phyloP scores from a whole-genome alignment of 2,329 filamentous ascomycete species.

The Pseudofabraea citricarpa region DNA sequence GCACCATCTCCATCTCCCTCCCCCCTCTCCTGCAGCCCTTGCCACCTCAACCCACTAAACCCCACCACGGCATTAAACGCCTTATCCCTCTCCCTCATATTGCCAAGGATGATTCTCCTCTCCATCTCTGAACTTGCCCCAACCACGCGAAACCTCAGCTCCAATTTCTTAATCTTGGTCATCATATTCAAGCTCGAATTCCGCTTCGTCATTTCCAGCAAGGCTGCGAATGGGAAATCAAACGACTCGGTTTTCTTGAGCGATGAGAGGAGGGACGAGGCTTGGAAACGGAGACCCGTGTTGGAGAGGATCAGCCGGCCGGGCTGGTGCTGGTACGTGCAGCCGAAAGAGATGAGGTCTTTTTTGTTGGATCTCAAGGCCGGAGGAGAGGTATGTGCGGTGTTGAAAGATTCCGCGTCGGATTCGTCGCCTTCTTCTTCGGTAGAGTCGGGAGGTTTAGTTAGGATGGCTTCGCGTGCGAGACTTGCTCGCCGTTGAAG shows the following conservation, averaged over 20 bases:
- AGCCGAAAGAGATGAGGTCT: constrained; percentile 14
- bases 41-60: constrained; percentile 30
- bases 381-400: background rate
- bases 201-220: constrained; percentile 18
- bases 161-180: constrained; percentile 12
- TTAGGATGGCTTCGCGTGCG: constrained; percentile 4
- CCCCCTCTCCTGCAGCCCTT: constrained; percentile 23
- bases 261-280: constrained; percentile 1
- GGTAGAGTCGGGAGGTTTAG: background rate
- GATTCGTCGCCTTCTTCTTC: background rate
- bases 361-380: background rate
- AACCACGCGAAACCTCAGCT: constrained; percentile 10
- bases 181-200: constrained; percentile 9
- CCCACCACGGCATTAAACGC: constrained; percentile 31
- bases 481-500: constrained; percentile 12
- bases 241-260: constrained; percentile 4
- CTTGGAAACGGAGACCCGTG: constrained; percentile 8
- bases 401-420: background rate
- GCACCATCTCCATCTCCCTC: too few relatives aligned
- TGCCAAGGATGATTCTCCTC: constrained; percentile 15
- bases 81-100: constrained; percentile 27
- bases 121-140: constrained; percentile 4
- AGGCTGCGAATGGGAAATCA: constrained; percentile 4
- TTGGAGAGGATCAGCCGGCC: constrained; percentile 14
- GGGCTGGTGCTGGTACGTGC: constrained; percentile 8